phyloP scores from a whole-genome alignment of 768 basidiomycete genomes.

The Panus rudis region DNA sequence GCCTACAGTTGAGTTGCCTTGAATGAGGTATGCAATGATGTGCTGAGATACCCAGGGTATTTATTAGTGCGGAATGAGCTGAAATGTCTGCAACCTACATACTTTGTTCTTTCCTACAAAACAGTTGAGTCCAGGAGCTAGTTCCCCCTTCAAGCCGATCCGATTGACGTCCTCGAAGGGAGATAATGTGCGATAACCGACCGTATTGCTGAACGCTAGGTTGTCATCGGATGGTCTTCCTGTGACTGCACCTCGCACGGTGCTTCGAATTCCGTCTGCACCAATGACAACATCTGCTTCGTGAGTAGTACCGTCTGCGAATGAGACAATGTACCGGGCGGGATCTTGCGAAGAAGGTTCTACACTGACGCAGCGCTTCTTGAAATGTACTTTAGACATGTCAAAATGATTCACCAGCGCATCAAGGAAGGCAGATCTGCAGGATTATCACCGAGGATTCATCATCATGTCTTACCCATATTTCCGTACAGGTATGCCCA shows the following conservation, averaged over 20 bases:
- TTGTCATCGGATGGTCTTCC: background rate
- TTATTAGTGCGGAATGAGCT: background rate
- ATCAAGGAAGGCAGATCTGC: slow-evolving; percentile 6
- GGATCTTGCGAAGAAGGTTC: background rate
- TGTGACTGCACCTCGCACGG: slow-evolving; percentile 3
- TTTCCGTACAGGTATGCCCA: background rate
- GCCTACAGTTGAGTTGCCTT: slow-evolving; percentile 1
- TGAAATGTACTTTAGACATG: slow-evolving; percentile 1
- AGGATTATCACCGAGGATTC: background rate
- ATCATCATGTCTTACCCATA: background rate
- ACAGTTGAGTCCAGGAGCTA: background rate
- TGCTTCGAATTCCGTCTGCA: slow-evolving; percentile 8
- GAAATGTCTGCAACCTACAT: background rate
- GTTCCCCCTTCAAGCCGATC: slow-evolving; percentile 1
- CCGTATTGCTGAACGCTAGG: slow-evolving; percentile 5
- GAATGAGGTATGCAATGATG: slow-evolving; percentile 4
- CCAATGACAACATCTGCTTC: slow-evolving; percentile 8
- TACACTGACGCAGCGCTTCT: slow-evolving; percentile 5
- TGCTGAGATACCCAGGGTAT: slow-evolving; percentile 4
- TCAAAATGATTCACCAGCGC: slow-evolving; percentile 7
- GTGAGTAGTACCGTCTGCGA: slow-evolving; percentile 4
- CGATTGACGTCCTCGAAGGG: background rate
- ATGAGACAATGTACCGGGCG: background rate
- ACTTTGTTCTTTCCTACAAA: slow-evolving; percentile 5
- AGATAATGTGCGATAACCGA: slow-evolving; percentile 6